A percentile compares a stretch with the other conserved stretches of the same genome.
Conservation (phyloP, 176 grass and related monocot species). For the Themeda triandra region DNA sequence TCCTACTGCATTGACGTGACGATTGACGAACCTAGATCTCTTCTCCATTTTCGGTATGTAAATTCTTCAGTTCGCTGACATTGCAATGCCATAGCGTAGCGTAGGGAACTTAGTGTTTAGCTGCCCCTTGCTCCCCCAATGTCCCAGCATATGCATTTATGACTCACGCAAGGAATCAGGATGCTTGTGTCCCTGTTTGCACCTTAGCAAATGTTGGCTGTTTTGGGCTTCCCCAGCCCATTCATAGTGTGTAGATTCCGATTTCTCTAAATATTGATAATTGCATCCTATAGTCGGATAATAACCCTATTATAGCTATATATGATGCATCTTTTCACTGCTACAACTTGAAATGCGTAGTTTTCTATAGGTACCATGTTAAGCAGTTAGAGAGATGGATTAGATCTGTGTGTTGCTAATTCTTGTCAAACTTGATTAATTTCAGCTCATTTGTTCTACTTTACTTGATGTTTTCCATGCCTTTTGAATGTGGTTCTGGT, state of each 20-base stretch:
- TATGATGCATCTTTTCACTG: background rate
- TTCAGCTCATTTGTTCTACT: background rate
- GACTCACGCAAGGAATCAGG: background rate
- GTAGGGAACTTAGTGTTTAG: background rate
- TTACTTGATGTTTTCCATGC: background rate
- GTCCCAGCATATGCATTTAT: no score
- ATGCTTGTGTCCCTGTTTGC: background rate
- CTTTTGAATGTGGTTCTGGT: background rate
- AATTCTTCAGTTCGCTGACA: background rate
- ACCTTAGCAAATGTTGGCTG: background rate
- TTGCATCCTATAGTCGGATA: background rate
- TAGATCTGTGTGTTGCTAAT: background rate
- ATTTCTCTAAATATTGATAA: background rate
- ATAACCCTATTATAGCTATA: background rate
- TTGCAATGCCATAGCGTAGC: background rate
- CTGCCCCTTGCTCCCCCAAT: background rate
- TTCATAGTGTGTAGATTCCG: background rate
- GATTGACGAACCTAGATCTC: background rate
- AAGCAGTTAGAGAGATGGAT: background rate
- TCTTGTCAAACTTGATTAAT: background rate
- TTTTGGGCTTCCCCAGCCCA: background rate
- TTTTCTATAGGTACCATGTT: background rate
- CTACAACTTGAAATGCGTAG: background rate
- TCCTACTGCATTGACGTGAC: background rate
- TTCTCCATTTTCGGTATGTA: background rate